Evolutionary conservation across 2,329 filamentous ascomycete species (phyloP).

Genomic region (Aureobasidium sp.): DNA sequence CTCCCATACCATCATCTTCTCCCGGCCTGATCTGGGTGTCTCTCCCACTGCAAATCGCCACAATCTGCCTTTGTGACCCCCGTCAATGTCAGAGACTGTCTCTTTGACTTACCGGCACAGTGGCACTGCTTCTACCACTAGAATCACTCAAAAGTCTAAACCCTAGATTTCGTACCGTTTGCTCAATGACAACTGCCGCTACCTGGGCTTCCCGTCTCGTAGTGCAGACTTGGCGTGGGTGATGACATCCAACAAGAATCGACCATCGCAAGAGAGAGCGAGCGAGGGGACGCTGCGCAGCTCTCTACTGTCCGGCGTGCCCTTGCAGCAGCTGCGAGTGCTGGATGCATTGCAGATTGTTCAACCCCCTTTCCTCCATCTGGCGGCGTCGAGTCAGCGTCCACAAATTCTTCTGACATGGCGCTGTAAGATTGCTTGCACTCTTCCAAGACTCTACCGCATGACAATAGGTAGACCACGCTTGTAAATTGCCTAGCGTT

Average conservation of each 20-base stretch:
- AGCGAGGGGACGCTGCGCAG: background rate
- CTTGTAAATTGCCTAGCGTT: background rate
- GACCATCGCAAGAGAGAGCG: background rate
- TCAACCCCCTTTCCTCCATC: background rate
- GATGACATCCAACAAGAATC: conserved; percentile 8
- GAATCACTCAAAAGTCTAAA: conserved; percentile 15
- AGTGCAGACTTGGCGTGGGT: conserved; percentile 3
- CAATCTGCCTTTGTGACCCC: background rate
- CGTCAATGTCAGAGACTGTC: background rate
- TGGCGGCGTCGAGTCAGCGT: background rate
- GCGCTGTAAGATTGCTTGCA: background rate
- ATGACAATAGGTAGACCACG: background rate
- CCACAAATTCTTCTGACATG: background rate
- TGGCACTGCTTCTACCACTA: conserved; percentile 16
- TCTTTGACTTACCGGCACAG: conserved; percentile 9
- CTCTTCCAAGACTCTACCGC: background rate
- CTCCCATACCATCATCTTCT: background rate
- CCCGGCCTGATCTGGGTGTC: background rate
- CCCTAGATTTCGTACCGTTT: conserved; percentile 15
- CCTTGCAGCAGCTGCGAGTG: conserved; percentile 4
- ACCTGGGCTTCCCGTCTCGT: background rate
- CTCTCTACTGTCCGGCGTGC: background rate
- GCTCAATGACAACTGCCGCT: conserved; percentile 12
- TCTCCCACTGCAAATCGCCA: background rate
- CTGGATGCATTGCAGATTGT: background rate